Percentiles rank a stretch among this genome's conserved stretches.
Conservation (phyloP, 176 grass and related monocot species). For the Elaeis guineensis region DNA sequence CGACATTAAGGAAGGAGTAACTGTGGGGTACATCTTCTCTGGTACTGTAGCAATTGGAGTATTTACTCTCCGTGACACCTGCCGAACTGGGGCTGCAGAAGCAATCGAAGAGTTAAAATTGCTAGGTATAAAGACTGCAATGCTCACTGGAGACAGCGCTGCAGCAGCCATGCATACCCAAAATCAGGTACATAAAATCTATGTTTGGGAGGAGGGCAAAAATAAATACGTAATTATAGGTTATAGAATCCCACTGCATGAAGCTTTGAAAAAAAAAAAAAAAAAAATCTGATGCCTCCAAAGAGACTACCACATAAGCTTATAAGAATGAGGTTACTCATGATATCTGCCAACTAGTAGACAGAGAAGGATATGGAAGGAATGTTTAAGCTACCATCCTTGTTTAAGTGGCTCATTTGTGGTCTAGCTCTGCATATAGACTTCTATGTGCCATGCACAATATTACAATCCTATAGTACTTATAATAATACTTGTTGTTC, state of each 20-base stretch:
- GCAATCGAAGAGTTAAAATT: conserved; percentile 47
- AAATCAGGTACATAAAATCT: conserved; percentile 17
- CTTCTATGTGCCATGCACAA: too few species aligned
- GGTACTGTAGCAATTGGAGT: conserved; percentile 11
- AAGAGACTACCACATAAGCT: not conserved
- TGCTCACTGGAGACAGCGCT: conserved; percentile 69
- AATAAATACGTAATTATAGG: not conserved
- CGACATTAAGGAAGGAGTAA: conserved; percentile 19
- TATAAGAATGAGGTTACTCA: not conserved
- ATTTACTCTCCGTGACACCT: conserved; percentile 47
- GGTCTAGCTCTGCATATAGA: too few species aligned
- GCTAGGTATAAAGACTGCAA: conserved; percentile 45
- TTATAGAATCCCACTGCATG: not conserved
- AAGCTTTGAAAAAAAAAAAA: too few species aligned
- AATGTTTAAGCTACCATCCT: too few species aligned
- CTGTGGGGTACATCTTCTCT: conserved; percentile 48
- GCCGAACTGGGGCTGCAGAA: conserved; percentile 34
- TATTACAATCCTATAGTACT: not conserved
- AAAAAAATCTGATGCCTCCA: too few species aligned
- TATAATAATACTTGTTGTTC: not conserved
- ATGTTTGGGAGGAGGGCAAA: not conserved
- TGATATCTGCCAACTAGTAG: too few species aligned
- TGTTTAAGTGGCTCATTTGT: too few species aligned
- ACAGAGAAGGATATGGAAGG: too few species aligned
- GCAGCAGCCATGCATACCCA: conserved; percentile 38